Percentiles rank a stretch among this genome's conserved stretches.
Evolutionary conservation across 2,329 filamentous ascomycete species (phyloP).

Genomic region (Didymella keratinophila): DNA sequence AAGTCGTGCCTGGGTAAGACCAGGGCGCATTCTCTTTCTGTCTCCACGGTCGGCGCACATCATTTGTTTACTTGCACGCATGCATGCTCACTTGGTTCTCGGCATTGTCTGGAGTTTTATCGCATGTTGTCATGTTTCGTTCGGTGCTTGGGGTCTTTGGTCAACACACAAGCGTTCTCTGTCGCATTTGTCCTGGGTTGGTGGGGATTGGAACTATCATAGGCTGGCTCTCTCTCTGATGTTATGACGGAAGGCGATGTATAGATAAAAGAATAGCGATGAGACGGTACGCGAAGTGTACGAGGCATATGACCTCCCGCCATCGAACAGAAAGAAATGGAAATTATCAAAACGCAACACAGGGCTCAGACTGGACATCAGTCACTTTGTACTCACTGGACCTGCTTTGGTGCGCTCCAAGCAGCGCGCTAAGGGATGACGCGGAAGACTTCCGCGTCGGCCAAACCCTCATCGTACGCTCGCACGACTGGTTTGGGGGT

Average conservation of each 20-base stretch:
- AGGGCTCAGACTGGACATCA: not conserved
- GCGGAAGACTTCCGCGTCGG: not conserved
- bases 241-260: conserved; percentile 19
- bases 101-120: conserved; percentile 32
- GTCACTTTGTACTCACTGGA: not conserved
- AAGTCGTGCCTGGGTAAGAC: not conserved
- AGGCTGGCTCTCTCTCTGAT: conserved; percentile 26
- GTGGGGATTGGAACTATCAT: conserved; percentile 10
- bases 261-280: conserved; percentile 20
- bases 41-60: conserved; percentile 12
- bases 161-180: conserved; percentile 25
- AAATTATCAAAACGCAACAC: not conserved
- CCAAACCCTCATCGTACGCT: not conserved
- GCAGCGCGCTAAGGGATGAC: not conserved
- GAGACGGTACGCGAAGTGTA: conserved; percentile 5
- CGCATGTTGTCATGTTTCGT: conserved; percentile 14
- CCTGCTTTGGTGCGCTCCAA: not conserved
- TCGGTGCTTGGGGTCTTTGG: conserved; percentile 11
- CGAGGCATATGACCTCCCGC: conserved; percentile 9
- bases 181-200: conserved; percentile 22
- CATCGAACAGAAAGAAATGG: conserved; percentile 4
- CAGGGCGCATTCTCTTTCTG: conserved; percentile 4
- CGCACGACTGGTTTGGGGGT: not conserved
- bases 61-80: conserved; percentile 19
- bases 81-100: conserved; percentile 17